Percentiles rank a stretch among this genome's conserved stretches.
Evolutionary conservation across 75 land plant species (phyloP).

Genomic region (Selaginella tamariscina): DNA sequence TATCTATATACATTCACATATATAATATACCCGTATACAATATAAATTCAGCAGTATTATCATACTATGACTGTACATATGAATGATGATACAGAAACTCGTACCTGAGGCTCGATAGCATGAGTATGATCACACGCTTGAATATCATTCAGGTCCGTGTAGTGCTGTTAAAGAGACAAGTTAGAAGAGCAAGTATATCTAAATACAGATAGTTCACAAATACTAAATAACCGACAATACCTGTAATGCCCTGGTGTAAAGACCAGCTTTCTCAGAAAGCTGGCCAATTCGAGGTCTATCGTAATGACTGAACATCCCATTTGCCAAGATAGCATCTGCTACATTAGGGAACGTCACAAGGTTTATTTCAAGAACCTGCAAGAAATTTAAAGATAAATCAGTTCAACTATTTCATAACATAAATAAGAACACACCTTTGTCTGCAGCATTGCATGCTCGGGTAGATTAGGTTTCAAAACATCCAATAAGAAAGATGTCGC

Average conservation of each 20-base stretch:
- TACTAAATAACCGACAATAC: constrained; percentile 28
- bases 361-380: constrained; percentile 87
- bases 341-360: constrained; percentile 96
- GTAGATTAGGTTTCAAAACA: constrained; percentile 93
- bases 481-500: constrained; percentile 93
- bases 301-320: constrained; percentile 97
- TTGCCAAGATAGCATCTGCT: constrained; percentile 97
- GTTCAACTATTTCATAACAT: background rate
- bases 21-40: too few relatives aligned
- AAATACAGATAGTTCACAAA: background rate
- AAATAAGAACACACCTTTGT: constrained; percentile 47
- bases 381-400: background rate
- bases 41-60: too few relatives aligned
- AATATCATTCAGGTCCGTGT: constrained; percentile 81
- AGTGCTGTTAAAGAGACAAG: constrained; percentile 49
- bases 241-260: constrained; percentile 82
- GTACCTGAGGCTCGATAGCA: constrained; percentile 97
- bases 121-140: constrained; percentile 98
- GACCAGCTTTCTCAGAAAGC: constrained; percentile 95
- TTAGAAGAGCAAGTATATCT: background rate
- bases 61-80: too few relatives aligned
- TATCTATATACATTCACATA: too few relatives aligned
- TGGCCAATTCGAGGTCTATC: constrained; percentile 94
- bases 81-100: background rate
- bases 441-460: constrained; percentile 84